phyloP scores from a whole-genome alignment of 75 land plant species.

The Sequoiadendron giganteum region DNA sequence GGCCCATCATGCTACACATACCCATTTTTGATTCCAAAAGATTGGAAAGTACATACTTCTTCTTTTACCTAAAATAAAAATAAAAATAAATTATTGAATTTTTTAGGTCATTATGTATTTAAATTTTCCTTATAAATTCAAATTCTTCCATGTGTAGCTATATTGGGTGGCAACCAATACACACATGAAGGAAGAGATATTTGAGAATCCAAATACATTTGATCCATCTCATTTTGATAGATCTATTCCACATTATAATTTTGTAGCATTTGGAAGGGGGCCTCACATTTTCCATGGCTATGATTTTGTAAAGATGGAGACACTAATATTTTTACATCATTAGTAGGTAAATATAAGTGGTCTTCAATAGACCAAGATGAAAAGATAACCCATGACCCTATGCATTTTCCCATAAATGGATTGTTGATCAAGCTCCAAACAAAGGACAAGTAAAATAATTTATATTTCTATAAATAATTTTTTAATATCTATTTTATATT shows the following conservation, averaged over 20 bases:
- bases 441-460: not conserved
- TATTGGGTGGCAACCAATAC: constrained; percentile 42
- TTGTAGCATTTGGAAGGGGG: constrained; percentile 66
- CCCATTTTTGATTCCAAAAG: constrained; percentile 69
- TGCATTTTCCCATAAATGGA: not conserved
- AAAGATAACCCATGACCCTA: constrained; percentile 6
- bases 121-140: not conserved
- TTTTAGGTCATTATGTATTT: not conserved
- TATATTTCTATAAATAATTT: too few species aligned
- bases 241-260: constrained; percentile 42
- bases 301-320: constrained; percentile 64
- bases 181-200: constrained; percentile 37
- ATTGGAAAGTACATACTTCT: constrained; percentile 51
- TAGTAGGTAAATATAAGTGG: constrained; percentile 48
- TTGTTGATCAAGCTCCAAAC: not conserved
- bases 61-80: not conserved
- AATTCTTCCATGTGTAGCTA: constrained; percentile 13
- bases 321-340: constrained; percentile 44
- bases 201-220: constrained; percentile 50
- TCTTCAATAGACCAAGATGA: constrained; percentile 27
- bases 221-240: constrained; percentile 55
- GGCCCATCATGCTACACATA: too few species aligned
- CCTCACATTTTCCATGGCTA: constrained; percentile 60
- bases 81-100: too few species aligned
- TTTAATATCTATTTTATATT: too few species aligned